phyloP scores from a whole-genome alignment of 306 rosid genomes.

The Sesbania bispinosa region DNA sequence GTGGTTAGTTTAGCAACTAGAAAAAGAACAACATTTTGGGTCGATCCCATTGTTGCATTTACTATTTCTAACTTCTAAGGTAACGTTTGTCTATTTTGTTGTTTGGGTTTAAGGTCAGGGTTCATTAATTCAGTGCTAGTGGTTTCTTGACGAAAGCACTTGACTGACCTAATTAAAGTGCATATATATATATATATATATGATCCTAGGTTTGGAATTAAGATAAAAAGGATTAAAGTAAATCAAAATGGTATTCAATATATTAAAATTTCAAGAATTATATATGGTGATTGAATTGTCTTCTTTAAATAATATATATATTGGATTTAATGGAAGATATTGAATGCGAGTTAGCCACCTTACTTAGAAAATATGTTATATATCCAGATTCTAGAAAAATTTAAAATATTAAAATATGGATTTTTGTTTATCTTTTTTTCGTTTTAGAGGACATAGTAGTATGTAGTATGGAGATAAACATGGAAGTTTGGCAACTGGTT shows the following conservation, averaged over 20 bases:
- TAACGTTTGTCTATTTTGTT: not conserved
- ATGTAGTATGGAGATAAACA: slow-evolving; percentile 16
- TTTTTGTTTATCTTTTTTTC: not conserved
- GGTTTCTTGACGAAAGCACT: too few species aligned
- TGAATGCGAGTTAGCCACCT: not conserved
- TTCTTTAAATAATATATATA: too few species aligned
- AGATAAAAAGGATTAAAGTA: not conserved
- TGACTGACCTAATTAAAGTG: too few species aligned
- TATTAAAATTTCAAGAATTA: not conserved
- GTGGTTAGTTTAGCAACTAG: not conserved
- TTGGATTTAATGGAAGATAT: not conserved
- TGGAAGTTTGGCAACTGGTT: slow-evolving; percentile 48
- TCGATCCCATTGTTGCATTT: too few species aligned
- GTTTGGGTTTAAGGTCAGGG: slow-evolving; percentile 14
- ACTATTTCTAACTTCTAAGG: too few species aligned
- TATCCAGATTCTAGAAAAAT: not conserved
- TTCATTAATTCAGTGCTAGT: too few species aligned
- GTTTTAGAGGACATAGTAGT: not conserved
- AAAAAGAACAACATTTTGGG: too few species aligned
- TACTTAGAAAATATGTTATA: not conserved
- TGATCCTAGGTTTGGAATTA: too few species aligned
- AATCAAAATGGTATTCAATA: not conserved
- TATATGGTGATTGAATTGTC: too few species aligned
- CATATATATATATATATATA: too few species aligned
- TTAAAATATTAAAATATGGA: not conserved